These are phyloP conservation scores for Orbilia oligospora DNA, from an alignment of 2,329 filamentous ascomycete species.

Conservation along the genomic window DNA sequence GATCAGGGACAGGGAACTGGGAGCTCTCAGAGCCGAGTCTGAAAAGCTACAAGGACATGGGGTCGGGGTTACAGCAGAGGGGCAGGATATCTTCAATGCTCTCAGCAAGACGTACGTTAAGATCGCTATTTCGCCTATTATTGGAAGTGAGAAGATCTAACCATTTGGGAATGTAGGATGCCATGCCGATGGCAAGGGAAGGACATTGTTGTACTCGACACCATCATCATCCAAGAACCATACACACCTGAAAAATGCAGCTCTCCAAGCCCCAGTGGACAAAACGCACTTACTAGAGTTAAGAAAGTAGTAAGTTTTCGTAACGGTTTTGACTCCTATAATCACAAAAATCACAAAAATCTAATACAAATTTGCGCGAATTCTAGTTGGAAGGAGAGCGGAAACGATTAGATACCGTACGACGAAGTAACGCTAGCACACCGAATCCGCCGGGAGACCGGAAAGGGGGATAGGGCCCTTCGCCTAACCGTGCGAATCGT, in stretches of 20 bases:
- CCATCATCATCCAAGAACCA: constrained; percentile 63
- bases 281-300: constrained; percentile 62
- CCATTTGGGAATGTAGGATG: constrained; percentile 60
- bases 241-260: constrained; percentile 61
- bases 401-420: constrained; percentile 38
- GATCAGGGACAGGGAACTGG: constrained; percentile 56
- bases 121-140: not conserved
- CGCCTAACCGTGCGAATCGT: not conserved
- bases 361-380: not conserved
- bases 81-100: constrained; percentile 64
- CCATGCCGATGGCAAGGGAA: constrained; percentile 64
- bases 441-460: constrained; percentile 53
- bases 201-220: constrained; percentile 63
- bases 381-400: constrained; percentile 51
- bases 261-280: constrained; percentile 55
- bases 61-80: constrained; percentile 63
- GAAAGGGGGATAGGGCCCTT: constrained; percentile 51
- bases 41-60: constrained; percentile 62
- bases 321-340: not conserved
- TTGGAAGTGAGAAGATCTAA: constrained; percentile 12
- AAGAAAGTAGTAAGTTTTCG: constrained; percentile 64
- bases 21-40: constrained; percentile 50
- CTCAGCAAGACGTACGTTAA: constrained; percentile 62
- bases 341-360: not conserved
- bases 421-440: constrained; percentile 52